A percentile compares a stretch with the other conserved stretches of the same genome.
Conservation (phyloP, 2,329 filamentous ascomycete species). For the Didymella lethalis region DNA sequence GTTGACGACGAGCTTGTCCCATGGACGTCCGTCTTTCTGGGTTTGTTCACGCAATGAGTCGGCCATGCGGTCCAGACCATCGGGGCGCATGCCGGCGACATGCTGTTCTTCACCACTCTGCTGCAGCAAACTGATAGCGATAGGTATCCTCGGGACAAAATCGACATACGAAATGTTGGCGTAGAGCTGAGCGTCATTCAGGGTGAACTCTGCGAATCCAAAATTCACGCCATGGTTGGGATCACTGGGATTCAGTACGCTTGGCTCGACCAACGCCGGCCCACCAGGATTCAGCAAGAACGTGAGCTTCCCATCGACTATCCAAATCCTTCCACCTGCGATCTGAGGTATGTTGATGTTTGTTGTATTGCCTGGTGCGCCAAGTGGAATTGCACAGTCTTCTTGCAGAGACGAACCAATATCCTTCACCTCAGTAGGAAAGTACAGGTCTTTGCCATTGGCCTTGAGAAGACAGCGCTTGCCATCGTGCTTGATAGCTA, state of each 20-base stretch:
- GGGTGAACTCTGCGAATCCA: conserved; percentile 17
- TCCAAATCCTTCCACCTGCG: conserved; percentile 18
- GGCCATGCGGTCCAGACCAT: conserved; percentile 14
- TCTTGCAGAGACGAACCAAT: conserved; percentile 17
- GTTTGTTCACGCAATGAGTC: conserved; percentile 13
- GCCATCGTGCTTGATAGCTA: conserved; percentile 18
- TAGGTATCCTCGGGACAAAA: conserved; percentile 15
- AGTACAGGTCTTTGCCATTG: conserved; percentile 17
- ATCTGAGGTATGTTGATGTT: conserved; percentile 19
- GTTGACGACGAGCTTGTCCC: conserved; percentile 16
- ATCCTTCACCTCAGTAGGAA: conserved; percentile 20
- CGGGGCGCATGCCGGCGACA: conserved; percentile 14
- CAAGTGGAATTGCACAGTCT: conserved; percentile 19
- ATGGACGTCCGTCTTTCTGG: conserved; percentile 12
- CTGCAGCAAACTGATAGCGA: conserved; percentile 13
- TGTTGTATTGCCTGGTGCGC: conserved; percentile 15
- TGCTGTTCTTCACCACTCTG: conserved; percentile 9
- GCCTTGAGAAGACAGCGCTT: conserved; percentile 17
- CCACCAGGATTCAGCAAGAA: conserved; percentile 18
- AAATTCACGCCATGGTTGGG: conserved; percentile 17
- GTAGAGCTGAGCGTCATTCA: conserved; percentile 15
- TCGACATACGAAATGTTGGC: conserved; percentile 20
- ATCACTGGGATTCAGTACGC: conserved; percentile 17
- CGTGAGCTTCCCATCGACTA: conserved; percentile 15
- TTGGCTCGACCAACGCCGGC: conserved; percentile 17